phyloP scores from a whole-genome alignment of 2,329 filamentous ascomycete species.

The Septoria petroselini region DNA sequence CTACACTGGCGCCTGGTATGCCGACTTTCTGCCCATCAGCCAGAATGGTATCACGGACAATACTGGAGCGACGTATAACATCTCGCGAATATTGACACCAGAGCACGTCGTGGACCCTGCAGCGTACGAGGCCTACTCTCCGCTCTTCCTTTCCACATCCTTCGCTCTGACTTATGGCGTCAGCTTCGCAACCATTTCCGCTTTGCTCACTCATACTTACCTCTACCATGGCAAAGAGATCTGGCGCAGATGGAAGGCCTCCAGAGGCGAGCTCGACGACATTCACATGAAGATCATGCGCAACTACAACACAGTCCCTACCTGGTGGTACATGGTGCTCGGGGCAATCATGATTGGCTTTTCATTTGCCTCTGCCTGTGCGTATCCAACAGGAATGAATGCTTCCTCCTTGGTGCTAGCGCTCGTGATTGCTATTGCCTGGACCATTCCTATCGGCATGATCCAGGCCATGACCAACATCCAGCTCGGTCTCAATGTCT shows the following conservation, averaged over 20 bases:
- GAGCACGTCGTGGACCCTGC: conserved; percentile 75
- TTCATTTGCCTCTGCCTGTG: conserved; percentile 18
- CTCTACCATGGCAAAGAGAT: conserved; percentile 87
- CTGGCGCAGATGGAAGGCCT: conserved; percentile 67
- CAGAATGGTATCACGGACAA: conserved; percentile 84
- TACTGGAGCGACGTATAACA: conserved; percentile 77
- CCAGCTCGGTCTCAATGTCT: conserved; percentile 29
- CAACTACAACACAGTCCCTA: conserved; percentile 75
- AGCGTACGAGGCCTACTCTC: conserved; percentile 74
- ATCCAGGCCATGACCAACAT: conserved; percentile 85
- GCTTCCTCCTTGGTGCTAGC: conserved; percentile 83
- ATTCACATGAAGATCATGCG: conserved; percentile 82
- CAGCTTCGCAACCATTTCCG: conserved; percentile 77
- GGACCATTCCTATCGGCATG: conserved; percentile 88
- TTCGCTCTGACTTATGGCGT: conserved; percentile 83
- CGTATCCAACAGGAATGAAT: conserved; percentile 74
- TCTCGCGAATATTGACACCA: conserved; percentile 71
- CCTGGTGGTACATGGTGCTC: conserved; percentile 64
- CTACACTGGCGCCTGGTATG: conserved; percentile 75
- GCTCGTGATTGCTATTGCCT: conserved; percentile 69
- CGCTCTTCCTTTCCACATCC: conserved; percentile 80
- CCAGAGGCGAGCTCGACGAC: conserved; percentile 56
- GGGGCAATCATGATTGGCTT: conserved; percentile 26
- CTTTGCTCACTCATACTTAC: conserved; percentile 73
- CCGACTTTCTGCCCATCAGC: conserved; percentile 81